Base-by-base conservation (phyloP, 2,329 filamentous ascomycete genomes). In the Whalleya microplaca region DNA sequence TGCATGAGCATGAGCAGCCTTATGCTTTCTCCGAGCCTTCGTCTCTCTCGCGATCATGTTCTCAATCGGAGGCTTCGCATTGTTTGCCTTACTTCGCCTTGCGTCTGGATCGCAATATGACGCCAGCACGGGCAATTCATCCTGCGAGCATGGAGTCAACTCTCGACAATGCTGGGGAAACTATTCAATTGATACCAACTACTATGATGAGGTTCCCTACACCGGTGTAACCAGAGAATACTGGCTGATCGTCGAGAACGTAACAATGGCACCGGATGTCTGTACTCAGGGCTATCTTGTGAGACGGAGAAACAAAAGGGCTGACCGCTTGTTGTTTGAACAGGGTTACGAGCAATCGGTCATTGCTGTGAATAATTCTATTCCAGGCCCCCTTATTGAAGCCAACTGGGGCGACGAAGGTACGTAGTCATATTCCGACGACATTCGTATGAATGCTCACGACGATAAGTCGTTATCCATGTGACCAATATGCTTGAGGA, bases 361-460 rank as follows among this genome's bases (percentile, higher is more conserved):
- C 19, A 73, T 75, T 66, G 74, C 83, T 16, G 68, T 85, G 66
- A 86, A 86, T 58, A 79, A 79, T 2, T 73, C 77, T 45, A 80
- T 83, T 53, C 85, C 84, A 0, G 85, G 85, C 0, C 85, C 85
- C 0, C 75, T 75, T 0, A 76, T 87, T 23, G 10, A 76, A 32
- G 81, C 79, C 7, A 72, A 80, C 56, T 82, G 78, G 77, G 76
- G 56, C 48, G 40, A 52, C 8, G 44, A 45, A 40, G 19, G 16
- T 40, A 47, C 64, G 69, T 18, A 67, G 84, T 9, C 79, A 78
- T 46, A 77, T 87, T 6, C 72, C 21, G 87, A 85, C 64, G 73
- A 29, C 55, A 80, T 67, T 27, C 23, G 23, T 27, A 27, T 27
- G 23, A 27, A 27, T 4, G 23, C 23, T 27, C 23, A 27, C 23